phyloP scores from a whole-genome alignment of 495 filamentous ascomycete genomes.

The Aspergillus mulundensis region DNA sequence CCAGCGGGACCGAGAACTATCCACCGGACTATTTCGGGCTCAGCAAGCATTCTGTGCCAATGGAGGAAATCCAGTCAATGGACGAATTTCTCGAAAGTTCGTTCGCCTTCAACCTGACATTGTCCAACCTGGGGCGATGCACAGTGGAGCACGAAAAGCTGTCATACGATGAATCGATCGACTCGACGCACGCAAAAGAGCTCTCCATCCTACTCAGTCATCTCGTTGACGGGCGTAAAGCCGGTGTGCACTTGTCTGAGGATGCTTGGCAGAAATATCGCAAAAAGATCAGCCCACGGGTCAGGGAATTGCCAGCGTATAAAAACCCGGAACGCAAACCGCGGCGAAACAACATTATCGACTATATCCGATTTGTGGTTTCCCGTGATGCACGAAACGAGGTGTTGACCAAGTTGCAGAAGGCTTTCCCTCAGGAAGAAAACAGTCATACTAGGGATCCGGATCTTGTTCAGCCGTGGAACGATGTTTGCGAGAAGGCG shows the following conservation, averaged over 20 bases:
- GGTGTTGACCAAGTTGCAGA: constrained; percentile 46
- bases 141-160: constrained; percentile 70
- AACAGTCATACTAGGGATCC: constrained; percentile 34
- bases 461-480: constrained; percentile 45
- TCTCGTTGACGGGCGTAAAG: constrained; percentile 78
- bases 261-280: constrained; percentile 51
- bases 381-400: constrained; percentile 47
- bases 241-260: constrained; percentile 61
- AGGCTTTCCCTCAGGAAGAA: constrained; percentile 29
- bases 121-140: constrained; percentile 66
- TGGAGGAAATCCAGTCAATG: constrained; percentile 27
- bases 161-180: constrained; percentile 61
- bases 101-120: constrained; percentile 63
- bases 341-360: constrained; percentile 56
- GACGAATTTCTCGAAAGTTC: constrained; percentile 48
- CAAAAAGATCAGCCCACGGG: constrained; percentile 33
- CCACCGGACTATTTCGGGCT: constrained; percentile 55
- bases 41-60: constrained; percentile 48
- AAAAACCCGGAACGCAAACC: constrained; percentile 36
- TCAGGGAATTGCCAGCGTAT: constrained; percentile 32
- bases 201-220: constrained; percentile 69
- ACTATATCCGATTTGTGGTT: constrained; percentile 66
- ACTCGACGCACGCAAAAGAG: constrained; percentile 49
- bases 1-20: constrained; percentile 30
- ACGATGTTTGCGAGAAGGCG: constrained; percentile 21